Conservation (phyloP, 805 yeast genomes). For the Kodamaea sagamina region DNA sequence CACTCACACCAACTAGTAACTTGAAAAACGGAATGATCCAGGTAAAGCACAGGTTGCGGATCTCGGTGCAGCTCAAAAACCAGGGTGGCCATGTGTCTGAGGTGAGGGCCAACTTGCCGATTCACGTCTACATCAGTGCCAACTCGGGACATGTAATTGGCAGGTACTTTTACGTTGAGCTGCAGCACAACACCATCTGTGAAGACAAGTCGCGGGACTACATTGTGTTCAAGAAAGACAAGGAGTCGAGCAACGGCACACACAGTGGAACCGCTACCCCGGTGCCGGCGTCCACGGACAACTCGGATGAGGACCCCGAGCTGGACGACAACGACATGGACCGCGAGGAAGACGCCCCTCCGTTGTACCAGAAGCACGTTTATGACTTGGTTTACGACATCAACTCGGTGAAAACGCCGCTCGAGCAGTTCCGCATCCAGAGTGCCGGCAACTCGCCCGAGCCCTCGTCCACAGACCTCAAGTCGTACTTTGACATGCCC, state of each 20-base stretch:
- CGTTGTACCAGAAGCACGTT: slow-evolving; percentile 42
- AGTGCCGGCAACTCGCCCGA: slow-evolving; percentile 14
- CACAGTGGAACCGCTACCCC: slow-evolving; percentile 6
- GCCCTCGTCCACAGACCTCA: slow-evolving; percentile 4
- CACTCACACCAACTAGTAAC: slow-evolving; percentile 47
- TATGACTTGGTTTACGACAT: slow-evolving; percentile 42
- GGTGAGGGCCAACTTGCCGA: slow-evolving; percentile 53
- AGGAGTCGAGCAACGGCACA: slow-evolving; percentile 4
- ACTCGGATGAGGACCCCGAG: slow-evolving; percentile 6
- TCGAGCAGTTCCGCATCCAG: slow-evolving; percentile 35
- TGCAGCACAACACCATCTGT: slow-evolving; percentile 26
- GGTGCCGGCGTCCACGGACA: not conserved
- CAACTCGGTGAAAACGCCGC: slow-evolving; percentile 34
- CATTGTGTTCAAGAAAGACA: slow-evolving; percentile 31
- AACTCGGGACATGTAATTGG: slow-evolving; percentile 40
- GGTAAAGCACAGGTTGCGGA: slow-evolving; percentile 48
- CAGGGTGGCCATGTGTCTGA: slow-evolving; percentile 54
- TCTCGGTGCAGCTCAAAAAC: slow-evolving; percentile 48
- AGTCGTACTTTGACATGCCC: slow-evolving; percentile 32
- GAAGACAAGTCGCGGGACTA: slow-evolving; percentile 27
- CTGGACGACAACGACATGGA: slow-evolving; percentile 28
- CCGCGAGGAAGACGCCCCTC: slow-evolving; percentile 41
- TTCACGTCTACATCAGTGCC: slow-evolving; percentile 44
- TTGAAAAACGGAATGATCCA: slow-evolving; percentile 42
- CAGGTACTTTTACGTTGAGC: slow-evolving; percentile 34